Conservation (phyloP, 2,329 filamentous ascomycete species). For the Aureobasidium sp. region DNA sequence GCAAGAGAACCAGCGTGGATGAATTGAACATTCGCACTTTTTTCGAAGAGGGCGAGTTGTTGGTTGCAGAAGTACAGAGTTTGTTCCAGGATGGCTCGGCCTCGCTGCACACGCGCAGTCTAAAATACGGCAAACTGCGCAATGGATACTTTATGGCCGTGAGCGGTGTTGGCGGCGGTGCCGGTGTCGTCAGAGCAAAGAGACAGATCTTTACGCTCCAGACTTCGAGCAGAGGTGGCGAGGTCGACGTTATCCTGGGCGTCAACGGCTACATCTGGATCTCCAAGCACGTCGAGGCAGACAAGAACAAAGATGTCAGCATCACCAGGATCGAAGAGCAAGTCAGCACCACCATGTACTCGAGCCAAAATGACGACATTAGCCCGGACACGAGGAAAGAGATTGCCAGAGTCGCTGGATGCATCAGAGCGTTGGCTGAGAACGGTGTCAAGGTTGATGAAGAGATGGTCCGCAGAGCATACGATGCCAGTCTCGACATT, state of each 20-base stretch:
- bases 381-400: constrained; percentile 70
- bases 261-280: constrained; percentile 99
- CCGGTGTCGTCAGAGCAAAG: constrained; percentile 74
- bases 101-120: constrained; percentile 76
- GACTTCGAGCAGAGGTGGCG: constrained; percentile 51
- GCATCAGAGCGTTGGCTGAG: constrained; percentile 76
- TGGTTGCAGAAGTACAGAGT: constrained; percentile 91
- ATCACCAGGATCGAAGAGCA: constrained; percentile 86
- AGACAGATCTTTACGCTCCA: constrained; percentile 83
- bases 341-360: constrained; percentile 81
- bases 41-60: constrained; percentile 87
- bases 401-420: constrained; percentile 75
- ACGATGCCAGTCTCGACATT: constrained; percentile 73
- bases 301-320: constrained; percentile 48
- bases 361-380: constrained; percentile 88
- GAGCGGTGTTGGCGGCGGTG: constrained; percentile 66
- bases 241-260: constrained; percentile 79
- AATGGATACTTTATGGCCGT: constrained; percentile 88
- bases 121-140: constrained; percentile 91
- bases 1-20: constrained; percentile 88
- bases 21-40: constrained; percentile 97
- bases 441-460: constrained; percentile 81
- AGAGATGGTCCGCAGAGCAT: constrained; percentile 75
- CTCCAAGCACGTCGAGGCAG: constrained; percentile 64
- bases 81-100: constrained; percentile 81